Evolutionary conservation across 768 basidiomycete genomes (phyloP), one percentile per base, ranked within the genome.

Genomic region (Lactarius quietus): DNA sequence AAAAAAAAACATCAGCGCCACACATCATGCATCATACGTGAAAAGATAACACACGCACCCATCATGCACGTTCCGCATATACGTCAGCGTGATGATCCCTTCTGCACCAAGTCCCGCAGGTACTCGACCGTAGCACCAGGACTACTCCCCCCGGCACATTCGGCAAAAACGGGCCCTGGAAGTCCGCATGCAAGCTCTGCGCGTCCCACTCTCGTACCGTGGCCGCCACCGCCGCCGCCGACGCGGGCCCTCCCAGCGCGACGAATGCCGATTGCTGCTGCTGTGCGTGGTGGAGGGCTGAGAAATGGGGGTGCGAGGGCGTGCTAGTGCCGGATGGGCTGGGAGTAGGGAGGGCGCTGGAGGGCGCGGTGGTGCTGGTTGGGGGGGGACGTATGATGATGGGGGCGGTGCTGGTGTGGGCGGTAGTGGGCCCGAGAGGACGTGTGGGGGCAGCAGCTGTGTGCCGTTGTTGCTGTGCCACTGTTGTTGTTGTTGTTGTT

Each of bases 21-120:
- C n/a, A 3, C 48, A 26, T 14, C n/a, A 43, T 55, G 29, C 8
- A 14, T 7, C 7, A 38, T 4, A 35, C n/a, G n/a, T n/a, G n/a
- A 28, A 18, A 6, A 61, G 33, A 54, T 59, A 26, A 53, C 57
- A 48, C 6, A 82, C 87, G 70, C 68, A 93, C 90, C 93, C 93
- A 76, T 93, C 91, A 69, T 93, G 89, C 36, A 92, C 87, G 71
- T 86, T 91, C 69, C 90, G 83, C 75, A 94, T 80, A 74, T 95
- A 94, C 0, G 90, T 93, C 70, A 94, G 78, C 26, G 92, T 92
- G 71, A 90, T 82, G 62, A 94, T 88, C 67, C 93, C 79, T 93
- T 94, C 78, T 89, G 86, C 10, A 93, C 84, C 57, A 92, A 78
- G 71, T 90, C 90, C 61, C 92, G 78, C 63, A 94, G 79, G 72